phyloP scores from a whole-genome alignment of 2,329 filamentous ascomycete genomes.

The Nemania abortiva region DNA sequence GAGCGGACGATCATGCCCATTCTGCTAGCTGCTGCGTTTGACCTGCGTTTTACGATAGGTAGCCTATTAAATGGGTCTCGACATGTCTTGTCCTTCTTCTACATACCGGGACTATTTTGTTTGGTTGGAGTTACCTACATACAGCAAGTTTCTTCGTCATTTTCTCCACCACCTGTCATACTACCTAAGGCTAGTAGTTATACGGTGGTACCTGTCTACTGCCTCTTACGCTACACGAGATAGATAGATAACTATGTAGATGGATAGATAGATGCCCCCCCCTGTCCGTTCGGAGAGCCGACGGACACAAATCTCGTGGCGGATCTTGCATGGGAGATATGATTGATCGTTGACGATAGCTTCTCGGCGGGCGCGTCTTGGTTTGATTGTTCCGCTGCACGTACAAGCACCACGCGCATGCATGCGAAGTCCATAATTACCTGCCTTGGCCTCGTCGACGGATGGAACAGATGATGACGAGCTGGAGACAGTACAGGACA shows the following conservation, averaged over 20 bases:
- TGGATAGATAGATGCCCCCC: background rate
- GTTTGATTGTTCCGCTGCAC: constrained; percentile 31
- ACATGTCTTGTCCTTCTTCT: background rate
- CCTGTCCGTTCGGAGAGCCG: background rate
- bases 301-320: constrained; percentile 33
- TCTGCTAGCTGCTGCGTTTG: background rate
- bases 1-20: constrained; percentile 18
- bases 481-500: constrained; percentile 19
- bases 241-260: background rate
- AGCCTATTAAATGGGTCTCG: background rate
- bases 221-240: background rate
- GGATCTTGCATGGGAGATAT: constrained; percentile 36
- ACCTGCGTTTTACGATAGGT: background rate
- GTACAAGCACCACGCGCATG: constrained; percentile 16
- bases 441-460: constrained; percentile 7
- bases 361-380: constrained; percentile 17
- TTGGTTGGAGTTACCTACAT: too few relatives aligned
- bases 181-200: too few relatives aligned
- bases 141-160: background rate
- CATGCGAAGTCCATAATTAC: background rate
- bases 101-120: background rate
- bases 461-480: constrained; percentile 12
- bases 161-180: constrained; percentile 1
- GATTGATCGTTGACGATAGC: constrained; percentile 18
- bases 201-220: too few relatives aligned